These are phyloP conservation scores for Fusarium sp. DNA, from an alignment of 2,329 filamentous ascomycete genomes.

Conservation along the genomic window DNA sequence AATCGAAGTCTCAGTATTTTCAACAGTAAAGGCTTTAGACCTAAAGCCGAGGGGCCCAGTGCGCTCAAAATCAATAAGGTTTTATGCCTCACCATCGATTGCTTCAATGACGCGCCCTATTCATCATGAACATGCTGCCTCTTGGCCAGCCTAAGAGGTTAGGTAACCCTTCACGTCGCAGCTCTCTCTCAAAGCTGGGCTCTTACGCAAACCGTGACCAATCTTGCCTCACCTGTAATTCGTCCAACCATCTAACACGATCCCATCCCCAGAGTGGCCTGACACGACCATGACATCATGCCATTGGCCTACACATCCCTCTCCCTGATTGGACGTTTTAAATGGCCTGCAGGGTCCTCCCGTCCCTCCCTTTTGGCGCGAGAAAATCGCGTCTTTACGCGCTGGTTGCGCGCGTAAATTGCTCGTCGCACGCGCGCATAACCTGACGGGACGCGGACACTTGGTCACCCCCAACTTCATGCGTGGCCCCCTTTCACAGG, in stretches of 20 bases:
- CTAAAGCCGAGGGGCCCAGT: too few relatives aligned
- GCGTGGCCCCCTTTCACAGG: slow-evolving; percentile 9
- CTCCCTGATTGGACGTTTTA: slow-evolving; percentile 37
- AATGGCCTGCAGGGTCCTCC: slow-evolving; percentile 15
- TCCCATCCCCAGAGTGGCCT: slow-evolving; percentile 11
- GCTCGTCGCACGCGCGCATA: slow-evolving; percentile 35
- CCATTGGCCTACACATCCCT: slow-evolving; percentile 14
- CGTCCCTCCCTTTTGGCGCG: slow-evolving; percentile 21
- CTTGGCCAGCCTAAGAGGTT: too few relatives aligned
- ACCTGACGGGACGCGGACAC: slow-evolving; percentile 7
- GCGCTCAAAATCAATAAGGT: too few relatives aligned
- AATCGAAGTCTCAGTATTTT: too few relatives aligned
- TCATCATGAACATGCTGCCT: too few relatives aligned
- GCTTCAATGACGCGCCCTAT: too few relatives aligned
- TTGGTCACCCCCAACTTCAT: slow-evolving; percentile 1
- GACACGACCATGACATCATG: slow-evolving; percentile 32
- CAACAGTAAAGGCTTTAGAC: too few relatives aligned
- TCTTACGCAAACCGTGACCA: too few relatives aligned
- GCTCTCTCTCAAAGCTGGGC: too few relatives aligned
- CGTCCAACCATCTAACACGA: slow-evolving; percentile 39
- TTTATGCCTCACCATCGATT: too few relatives aligned
- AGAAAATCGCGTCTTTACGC: slow-evolving; percentile 39
- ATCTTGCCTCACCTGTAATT: neutral
- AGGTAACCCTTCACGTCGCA: too few relatives aligned
- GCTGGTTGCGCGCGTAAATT: slow-evolving; percentile 42